A percentile compares a stretch with the other conserved stretches of the same genome.
Conservation (phyloP, 257 asterid genomes). For the Capsicum baccatum region DNA sequence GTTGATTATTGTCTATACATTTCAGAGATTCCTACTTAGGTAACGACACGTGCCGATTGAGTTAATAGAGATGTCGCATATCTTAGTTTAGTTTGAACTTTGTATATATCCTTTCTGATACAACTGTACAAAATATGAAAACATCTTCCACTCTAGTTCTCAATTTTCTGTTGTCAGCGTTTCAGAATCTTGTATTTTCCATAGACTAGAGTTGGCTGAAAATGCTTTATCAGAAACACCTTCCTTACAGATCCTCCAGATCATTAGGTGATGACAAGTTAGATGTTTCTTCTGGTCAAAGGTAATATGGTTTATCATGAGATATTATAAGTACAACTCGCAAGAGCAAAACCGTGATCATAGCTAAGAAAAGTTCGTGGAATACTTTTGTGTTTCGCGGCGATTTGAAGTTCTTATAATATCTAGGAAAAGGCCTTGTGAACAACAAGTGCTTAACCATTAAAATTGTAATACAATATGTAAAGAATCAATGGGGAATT, state of each 20-base stretch:
- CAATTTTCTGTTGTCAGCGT: constrained; percentile 1
- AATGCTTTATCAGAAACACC: constrained; percentile 37
- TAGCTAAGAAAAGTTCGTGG: not conserved
- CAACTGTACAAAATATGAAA: not conserved
- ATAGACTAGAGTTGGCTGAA: constrained; percentile 31
- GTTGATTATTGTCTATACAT: not conserved
- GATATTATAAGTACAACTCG: not conserved
- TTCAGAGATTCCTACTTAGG: not conserved
- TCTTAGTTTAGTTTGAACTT: not conserved
- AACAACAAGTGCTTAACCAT: not conserved
- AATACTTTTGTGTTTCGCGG: not conserved
- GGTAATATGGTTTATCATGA: not conserved
- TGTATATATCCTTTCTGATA: not conserved
- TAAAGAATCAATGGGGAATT: not conserved
- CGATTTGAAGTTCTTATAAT: not conserved
- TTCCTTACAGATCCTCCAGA: constrained; percentile 33
- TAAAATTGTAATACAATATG: not conserved
- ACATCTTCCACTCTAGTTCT: constrained; percentile 8
- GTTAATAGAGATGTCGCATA: not conserved
- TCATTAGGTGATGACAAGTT: constrained; percentile 26
- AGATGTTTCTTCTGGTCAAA: not conserved
- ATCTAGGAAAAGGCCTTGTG: not conserved
- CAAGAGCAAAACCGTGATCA: not conserved
- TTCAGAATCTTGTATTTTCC: not conserved
- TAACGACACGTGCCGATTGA: not conserved